Base-by-base conservation (phyloP, 1,284 basidiomycete species). In the Rhodotorula sp. region DNA sequence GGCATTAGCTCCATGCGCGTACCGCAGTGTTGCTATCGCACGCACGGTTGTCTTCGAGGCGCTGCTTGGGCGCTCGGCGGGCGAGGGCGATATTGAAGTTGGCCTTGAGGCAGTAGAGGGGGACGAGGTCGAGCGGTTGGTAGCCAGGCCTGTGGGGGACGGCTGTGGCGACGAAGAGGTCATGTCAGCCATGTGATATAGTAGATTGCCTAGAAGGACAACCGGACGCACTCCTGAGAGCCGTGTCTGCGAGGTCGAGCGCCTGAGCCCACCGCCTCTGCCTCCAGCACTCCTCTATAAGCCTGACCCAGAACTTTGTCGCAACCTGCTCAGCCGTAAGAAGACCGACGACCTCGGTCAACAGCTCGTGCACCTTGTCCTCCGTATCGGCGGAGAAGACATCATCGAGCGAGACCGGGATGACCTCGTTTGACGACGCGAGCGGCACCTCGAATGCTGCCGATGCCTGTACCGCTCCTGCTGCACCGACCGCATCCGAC, bases 51-150 rank as follows among this genome's bases (percentile, higher is more conserved):
- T 83, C 40, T 18, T 44, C 78, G 1, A 94, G 79, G 34, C 90
- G 83, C 9, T 89, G 77, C 77, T 92, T 94, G 1, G 94, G 94
- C 20, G 92, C 92, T 63, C 84, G 85, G 40, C 89, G 85, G 1
- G 92, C 89, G 73, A 87, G 84, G 2, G 89, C 86, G 67, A 95
- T 85, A 67, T 89, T 86, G 58, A 94, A 85, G 79, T 92, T 93
- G 2, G 91, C 92, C 30, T 92, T 83, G 67, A 95, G 83, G 28
- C 89, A 86, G 73, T 90, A 88, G 62, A 94, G 84, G 13, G 90
- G 88, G 34, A 80, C 75, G 10, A 55, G 59, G 63, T 51, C 70
- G 91, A 91, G 62, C 84, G 85, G 4, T 90, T 88, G 70, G 86
- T 15, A 44, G 40, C 11, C 40, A 44, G 83, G 2, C 88, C 86